These are phyloP conservation scores for Verticillium tricorpus DNA, from an alignment of 2,329 filamentous ascomycete species.

Conservation along the genomic window DNA sequence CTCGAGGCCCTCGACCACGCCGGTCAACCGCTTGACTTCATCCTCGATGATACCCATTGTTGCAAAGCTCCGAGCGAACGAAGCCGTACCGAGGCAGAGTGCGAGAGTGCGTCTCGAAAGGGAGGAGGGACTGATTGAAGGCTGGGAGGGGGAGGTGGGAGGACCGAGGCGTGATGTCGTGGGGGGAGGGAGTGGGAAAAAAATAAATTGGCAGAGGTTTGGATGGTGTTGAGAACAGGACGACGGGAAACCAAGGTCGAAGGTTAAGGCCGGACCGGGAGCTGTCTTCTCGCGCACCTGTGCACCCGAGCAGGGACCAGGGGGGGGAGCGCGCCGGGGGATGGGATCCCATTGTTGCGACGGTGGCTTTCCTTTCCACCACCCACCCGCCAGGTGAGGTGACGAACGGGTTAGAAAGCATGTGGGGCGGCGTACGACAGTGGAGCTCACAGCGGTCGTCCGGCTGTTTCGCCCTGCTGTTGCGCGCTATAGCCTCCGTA, in stretches of 20 bases:
- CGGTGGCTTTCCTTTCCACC: background rate
- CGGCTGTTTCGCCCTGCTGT: slow-evolving; percentile 11
- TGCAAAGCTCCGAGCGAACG: slow-evolving; percentile 23
- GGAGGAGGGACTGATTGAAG: background rate
- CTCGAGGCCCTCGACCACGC: slow-evolving; percentile 79
- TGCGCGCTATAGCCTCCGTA: slow-evolving; percentile 7
- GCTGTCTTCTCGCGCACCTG: background rate
- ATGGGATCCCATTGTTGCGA: background rate
- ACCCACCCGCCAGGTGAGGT: background rate
- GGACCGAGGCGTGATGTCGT: slow-evolving; percentile 4
- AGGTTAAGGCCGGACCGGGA: background rate
- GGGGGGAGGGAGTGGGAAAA: slow-evolving; percentile 7
- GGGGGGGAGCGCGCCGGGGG: background rate
- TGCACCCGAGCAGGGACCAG: background rate
- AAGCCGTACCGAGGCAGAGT: slow-evolving; percentile 15
- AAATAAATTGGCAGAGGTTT: slow-evolving; percentile 8
- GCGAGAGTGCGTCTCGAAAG: slow-evolving; percentile 6
- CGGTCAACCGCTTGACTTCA: slow-evolving; percentile 79
- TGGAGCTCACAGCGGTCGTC: slow-evolving; percentile 7
- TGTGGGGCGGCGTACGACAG: background rate
- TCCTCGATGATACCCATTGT: slow-evolving; percentile 87
- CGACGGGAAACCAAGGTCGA: slow-evolving; percentile 4
- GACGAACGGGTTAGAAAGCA: background rate
- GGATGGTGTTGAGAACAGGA: background rate
- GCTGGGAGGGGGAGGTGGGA: slow-evolving; percentile 4